These are phyloP conservation scores for Sanghuangporus weigelae DNA, from an alignment of 1,284 basidiomycete species.

Conservation along the genomic window DNA sequence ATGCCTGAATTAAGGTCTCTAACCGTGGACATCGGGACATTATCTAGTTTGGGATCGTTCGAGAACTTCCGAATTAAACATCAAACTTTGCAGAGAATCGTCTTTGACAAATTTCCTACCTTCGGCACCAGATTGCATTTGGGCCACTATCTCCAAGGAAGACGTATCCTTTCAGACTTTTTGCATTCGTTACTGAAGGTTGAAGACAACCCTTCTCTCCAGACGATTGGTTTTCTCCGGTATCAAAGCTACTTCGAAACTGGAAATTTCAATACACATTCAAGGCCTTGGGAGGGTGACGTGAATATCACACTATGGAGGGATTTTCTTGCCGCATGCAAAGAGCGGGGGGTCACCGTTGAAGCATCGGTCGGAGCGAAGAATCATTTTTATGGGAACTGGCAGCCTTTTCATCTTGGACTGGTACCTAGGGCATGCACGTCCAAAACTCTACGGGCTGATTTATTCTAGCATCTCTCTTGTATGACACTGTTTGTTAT, in stretches of 20 bases:
- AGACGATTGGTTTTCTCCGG: slow-evolving; percentile 11
- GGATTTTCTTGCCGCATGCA: neutral
- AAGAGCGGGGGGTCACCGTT: neutral
- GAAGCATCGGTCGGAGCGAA: slow-evolving; percentile 12
- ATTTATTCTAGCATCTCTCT: too few species aligned
- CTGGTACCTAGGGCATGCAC: neutral
- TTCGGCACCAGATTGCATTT: neutral
- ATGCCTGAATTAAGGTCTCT: neutral
- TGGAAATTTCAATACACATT: neutral
- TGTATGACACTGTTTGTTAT: too few species aligned
- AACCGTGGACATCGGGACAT: slow-evolving; percentile 4
- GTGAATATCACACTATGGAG: slow-evolving; percentile 2
- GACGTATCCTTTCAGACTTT: slow-evolving; percentile 1
- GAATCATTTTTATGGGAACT: slow-evolving; percentile 8
- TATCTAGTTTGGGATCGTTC: neutral
- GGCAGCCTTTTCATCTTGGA: slow-evolving; percentile 11
- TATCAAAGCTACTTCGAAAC: slow-evolving; percentile 8
- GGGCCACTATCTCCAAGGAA: neutral
- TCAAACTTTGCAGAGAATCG: neutral
- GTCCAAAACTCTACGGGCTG: neutral
- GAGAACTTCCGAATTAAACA: slow-evolving; percentile 1
- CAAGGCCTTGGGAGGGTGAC: neutral
- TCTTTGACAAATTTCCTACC: neutral
- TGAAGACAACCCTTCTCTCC: slow-evolving; percentile 1
- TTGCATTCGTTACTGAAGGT: slow-evolving; percentile 3